phyloP scores from a whole-genome alignment of 805 yeast species.

The Yarrowia sp. region DNA sequence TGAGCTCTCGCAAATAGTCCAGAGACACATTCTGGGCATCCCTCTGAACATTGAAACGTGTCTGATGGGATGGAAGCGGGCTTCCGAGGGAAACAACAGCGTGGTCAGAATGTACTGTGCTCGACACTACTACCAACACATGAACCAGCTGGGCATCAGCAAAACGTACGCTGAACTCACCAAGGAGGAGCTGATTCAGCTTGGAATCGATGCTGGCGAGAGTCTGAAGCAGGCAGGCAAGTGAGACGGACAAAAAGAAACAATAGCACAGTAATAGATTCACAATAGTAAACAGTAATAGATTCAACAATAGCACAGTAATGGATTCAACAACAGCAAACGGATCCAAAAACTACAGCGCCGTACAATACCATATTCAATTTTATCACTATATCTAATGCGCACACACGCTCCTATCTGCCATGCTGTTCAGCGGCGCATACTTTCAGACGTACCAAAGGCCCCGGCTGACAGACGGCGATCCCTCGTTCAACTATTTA shows the following conservation, averaged over 20 bases:
- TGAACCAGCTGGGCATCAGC: constrained; percentile 1
- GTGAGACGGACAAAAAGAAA: not conserved
- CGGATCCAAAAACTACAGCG: too few species aligned
- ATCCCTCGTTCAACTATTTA: not conserved
- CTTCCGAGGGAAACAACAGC: not conserved
- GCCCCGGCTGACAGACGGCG: not conserved
- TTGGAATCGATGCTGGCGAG: constrained; percentile 6
- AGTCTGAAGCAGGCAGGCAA: not conserved
- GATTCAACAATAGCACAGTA: too few species aligned
- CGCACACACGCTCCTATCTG: not conserved
- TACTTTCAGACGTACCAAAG: not conserved
- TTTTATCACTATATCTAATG: not conserved
- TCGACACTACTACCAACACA: not conserved
- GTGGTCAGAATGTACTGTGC: constrained; percentile 18
- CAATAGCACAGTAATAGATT: too few species aligned
- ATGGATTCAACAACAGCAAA: too few species aligned
- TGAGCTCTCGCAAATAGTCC: not conserved
- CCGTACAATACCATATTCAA: too few species aligned
- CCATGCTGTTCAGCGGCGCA: not conserved
- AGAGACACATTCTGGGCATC: not conserved
- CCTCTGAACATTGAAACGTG: constrained; percentile 7
- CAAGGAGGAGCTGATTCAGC: not conserved
- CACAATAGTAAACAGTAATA: too few species aligned
- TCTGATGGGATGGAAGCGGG: constrained; percentile 1
- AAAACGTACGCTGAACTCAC: not conserved